These are phyloP conservation scores for Vaccinium darrowii DNA, from an alignment of 148 eudicot genomes.

Conservation along the genomic window DNA sequence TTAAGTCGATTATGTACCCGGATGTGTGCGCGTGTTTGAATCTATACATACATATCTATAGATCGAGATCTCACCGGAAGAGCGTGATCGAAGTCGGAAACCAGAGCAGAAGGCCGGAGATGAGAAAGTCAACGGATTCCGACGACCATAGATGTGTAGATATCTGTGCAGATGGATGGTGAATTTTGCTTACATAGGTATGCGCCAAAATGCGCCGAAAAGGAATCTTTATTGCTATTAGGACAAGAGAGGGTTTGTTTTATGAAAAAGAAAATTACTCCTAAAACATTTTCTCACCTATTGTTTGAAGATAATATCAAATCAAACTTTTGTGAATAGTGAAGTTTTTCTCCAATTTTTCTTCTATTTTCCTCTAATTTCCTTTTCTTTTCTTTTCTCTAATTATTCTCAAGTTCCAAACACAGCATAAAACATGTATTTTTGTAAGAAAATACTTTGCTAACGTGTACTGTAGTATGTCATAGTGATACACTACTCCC, in stretches of 20 bases:
- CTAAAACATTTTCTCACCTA: no score
- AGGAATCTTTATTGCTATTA: neutral
- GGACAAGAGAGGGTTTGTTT: neutral
- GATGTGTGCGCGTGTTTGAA: neutral
- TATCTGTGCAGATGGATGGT: neutral
- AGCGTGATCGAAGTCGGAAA: neutral
- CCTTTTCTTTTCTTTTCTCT: no score
- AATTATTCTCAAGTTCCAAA: no score
- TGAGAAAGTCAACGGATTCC: slow-evolving; percentile 3
- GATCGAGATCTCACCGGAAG: slow-evolving; percentile 1
- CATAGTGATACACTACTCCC: no score
- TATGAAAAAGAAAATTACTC: no score
- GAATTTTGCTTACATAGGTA: neutral
- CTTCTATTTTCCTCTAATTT: no score
- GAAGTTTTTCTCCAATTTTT: no score
- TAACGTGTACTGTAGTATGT: no score
- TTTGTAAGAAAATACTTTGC: no score
- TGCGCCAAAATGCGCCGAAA: neutral
- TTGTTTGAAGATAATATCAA: no score
- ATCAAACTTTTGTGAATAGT: no score
- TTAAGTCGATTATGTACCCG: neutral
- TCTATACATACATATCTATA: neutral
- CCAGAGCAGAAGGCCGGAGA: slow-evolving; percentile 12
- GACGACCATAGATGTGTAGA: neutral
- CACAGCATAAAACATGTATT: no score